Evolutionary conservation across 768 basidiomycete species (phyloP).

Genomic region (Mycena indigotica): DNA sequence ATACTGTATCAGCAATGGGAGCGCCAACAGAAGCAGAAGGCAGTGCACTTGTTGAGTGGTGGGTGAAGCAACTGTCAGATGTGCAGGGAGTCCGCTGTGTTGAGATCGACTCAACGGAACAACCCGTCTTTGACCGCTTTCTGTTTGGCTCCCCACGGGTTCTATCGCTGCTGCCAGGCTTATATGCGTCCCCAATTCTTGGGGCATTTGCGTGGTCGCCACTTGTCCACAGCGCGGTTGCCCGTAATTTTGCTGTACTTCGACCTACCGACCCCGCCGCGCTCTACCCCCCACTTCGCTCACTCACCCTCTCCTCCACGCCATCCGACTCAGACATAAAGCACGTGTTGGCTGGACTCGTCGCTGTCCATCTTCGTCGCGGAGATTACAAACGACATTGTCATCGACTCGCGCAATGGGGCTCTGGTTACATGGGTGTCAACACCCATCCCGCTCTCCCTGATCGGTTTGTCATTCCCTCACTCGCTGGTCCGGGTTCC

Average conservation of each 20-base stretch:
- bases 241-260: constrained; percentile 48
- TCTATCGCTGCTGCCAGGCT: constrained; percentile 44
- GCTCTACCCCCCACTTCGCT: constrained; percentile 18
- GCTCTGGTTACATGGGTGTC: constrained; percentile 50
- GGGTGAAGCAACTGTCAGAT: constrained; percentile 42
- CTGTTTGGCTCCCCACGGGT: constrained; percentile 47
- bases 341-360: constrained; percentile 41
- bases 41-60: constrained; percentile 49
- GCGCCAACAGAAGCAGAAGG: constrained; percentile 44
- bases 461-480: constrained; percentile 40
- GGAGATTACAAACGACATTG: constrained; percentile 63
- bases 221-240: constrained; percentile 50
- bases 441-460: constrained; percentile 44
- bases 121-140: constrained; percentile 47
- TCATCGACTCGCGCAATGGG: constrained; percentile 48
- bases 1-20: constrained; percentile 37
- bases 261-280: constrained; percentile 34
- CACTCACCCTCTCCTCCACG: constrained; percentile 17
- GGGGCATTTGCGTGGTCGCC: constrained; percentile 55
- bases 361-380: constrained; percentile 58
- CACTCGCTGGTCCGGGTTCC: background rate
- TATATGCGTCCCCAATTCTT: constrained; percentile 52
- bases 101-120: constrained; percentile 43
- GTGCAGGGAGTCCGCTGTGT: constrained; percentile 43
- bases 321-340: constrained; percentile 7